Base-by-base conservation (phyloP, 2,329 filamentous ascomycete species). In the Cercospora berteroae region DNA sequence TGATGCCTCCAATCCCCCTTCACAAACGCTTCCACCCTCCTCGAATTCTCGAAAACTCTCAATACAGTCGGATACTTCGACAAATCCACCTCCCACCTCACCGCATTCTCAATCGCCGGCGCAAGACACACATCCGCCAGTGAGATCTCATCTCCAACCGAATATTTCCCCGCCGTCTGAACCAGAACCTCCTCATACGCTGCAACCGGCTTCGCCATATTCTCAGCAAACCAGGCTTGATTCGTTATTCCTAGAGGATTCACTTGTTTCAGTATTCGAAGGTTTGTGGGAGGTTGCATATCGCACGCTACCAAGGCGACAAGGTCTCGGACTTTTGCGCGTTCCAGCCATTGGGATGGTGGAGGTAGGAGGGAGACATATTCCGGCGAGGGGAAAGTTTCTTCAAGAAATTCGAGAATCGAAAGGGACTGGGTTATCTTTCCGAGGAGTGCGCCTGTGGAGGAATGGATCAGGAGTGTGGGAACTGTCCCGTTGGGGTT, bases 341-440 rank as follows among this genome's bases (percentile, higher is more conserved):
- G 81, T 0, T 70, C 74, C 2, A 77, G 71, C 0, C 80, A 75
- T 27, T 85, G 77, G 0, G 78, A 76, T 0, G 87, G 86, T 0
- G 88, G 80, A 0, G 87, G 87, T 0, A 89, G 80, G 1, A 88
- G 80, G 7, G 52, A 18, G 7, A 3, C 1, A 0, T 79, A 71
- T 0, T 75, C 72, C 0, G 72, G 67, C 0, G 79, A 72, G 0
- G 84, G 82, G 52, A 83, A 82, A 1, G 77, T 76, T 70, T 89
- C 87, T 58, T 89, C 87, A 2, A 90, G 81, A 69, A 85, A 90
- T 72, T 89, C 87, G 3, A 90, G 80, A 0, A 86, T 87, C 1
- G 88, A 85, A 39, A 88, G 74, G 4, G 86, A 88, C 72, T 83
- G 31, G 86, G 82, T 50, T 10, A 70, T 63, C 10, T 61, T 61